Evolutionary conservation across 495 filamentous ascomycete genomes (phyloP).

Genomic region (Aspergillus sparsus): DNA sequence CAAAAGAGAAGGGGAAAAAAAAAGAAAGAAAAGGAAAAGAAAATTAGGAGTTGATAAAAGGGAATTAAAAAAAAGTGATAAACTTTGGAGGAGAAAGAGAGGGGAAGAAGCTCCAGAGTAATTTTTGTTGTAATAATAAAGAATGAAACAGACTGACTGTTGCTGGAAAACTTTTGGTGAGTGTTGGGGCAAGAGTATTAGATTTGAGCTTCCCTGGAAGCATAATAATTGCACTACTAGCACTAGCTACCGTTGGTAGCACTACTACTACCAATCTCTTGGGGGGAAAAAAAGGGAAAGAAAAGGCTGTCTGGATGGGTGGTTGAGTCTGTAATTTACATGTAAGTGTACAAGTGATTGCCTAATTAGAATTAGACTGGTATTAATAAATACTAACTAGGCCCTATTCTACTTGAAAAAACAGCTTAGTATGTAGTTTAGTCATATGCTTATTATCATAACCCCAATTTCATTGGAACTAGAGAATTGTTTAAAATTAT

Average conservation of each 20-base stretch:
- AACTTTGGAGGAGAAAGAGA: not conserved
- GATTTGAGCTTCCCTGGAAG: slow-evolving; percentile 1
- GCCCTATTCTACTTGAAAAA: not conserved
- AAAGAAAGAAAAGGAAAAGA: slow-evolving; percentile 12
- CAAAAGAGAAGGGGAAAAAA: not conserved
- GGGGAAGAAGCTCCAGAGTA: slow-evolving; percentile 10
- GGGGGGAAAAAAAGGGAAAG: not conserved
- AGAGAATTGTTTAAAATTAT: not conserved
- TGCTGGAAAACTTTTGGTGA: slow-evolving; percentile 27
- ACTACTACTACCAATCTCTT: slow-evolving; percentile 2
- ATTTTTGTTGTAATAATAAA: not conserved
- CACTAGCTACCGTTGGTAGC: slow-evolving; percentile 11
- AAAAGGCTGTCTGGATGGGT: slow-evolving; percentile 12
- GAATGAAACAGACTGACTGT: slow-evolving; percentile 4
- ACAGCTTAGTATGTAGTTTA: not conserved
- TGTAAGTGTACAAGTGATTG: not conserved
- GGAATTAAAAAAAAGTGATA: slow-evolving; percentile 13
- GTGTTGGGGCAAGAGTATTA: slow-evolving; percentile 24
- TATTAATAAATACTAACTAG: not conserved
- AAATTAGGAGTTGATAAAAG: slow-evolving; percentile 15
- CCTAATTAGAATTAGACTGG: not conserved
- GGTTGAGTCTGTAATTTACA: slow-evolving; percentile 20
- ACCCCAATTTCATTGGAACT: not conserved
- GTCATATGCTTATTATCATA: slow-evolving; percentile 3
- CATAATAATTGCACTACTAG: not conserved